Evolutionary conservation across 768 basidiomycete species (phyloP).

Genomic region (Rhodotorula paludigena): DNA sequence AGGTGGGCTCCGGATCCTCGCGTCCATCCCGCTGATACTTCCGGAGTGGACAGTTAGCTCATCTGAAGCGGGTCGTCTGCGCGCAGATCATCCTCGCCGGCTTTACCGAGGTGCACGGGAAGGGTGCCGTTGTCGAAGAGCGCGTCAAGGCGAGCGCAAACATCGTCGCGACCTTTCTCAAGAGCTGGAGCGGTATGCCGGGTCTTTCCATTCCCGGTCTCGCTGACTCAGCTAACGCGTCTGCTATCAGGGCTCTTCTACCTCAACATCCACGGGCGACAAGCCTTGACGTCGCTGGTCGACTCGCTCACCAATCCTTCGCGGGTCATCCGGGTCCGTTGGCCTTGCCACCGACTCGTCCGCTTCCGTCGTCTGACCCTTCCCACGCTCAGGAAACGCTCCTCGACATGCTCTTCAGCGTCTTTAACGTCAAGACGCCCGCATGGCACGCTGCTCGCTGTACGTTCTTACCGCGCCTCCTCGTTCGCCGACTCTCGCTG

Average conservation of each 20-base stretch:
- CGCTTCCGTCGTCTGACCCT: neutral
- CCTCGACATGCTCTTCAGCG: conserved; percentile 87
- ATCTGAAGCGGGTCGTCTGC: too few species aligned
- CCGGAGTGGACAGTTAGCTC: too few species aligned
- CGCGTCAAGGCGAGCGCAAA: conserved; percentile 70
- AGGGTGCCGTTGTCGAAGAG: conserved; percentile 69
- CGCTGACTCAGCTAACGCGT: conserved; percentile 6
- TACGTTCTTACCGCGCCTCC: neutral
- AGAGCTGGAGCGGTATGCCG: conserved; percentile 79
- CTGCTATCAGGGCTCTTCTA: conserved; percentile 68
- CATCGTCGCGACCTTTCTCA: conserved; percentile 74
- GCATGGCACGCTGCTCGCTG: conserved; percentile 74
- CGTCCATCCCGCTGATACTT: conserved; percentile 2
- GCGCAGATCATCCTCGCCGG: conserved; percentile 64
- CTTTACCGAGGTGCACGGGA: conserved; percentile 88
- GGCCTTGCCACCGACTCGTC: neutral
- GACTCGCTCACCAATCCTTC: conserved; percentile 84
- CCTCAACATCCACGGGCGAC: conserved; percentile 82
- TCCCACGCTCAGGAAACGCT: conserved; percentile 66
- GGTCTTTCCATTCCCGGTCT: neutral
- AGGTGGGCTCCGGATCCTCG: conserved; percentile 55
- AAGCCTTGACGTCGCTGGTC: conserved; percentile 73
- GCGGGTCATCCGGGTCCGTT: conserved; percentile 69
- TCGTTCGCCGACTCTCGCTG: neutral
- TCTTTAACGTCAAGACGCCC: conserved; percentile 83